Evolutionary conservation across 495 filamentous ascomycete genomes (phyloP).

Genomic region (Penicillium robsamsonii): DNA sequence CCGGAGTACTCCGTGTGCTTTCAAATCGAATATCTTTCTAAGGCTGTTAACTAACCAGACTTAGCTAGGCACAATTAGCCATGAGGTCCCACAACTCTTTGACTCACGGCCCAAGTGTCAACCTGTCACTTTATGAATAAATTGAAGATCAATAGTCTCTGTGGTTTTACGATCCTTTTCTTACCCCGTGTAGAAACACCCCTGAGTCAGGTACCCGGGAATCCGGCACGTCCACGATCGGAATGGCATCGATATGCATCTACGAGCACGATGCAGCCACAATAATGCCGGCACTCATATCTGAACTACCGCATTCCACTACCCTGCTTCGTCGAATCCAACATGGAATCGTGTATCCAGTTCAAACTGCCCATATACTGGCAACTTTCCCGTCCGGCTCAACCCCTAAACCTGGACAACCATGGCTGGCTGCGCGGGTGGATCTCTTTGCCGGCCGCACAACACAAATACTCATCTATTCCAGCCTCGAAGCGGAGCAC

Average conservation of each 20-base stretch:
- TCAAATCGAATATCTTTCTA: too few species aligned
- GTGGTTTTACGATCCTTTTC: neutral
- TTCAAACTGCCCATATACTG: conserved; percentile 43
- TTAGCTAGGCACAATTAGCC: neutral
- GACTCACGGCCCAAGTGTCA: conserved; percentile 9
- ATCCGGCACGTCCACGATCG: neutral
- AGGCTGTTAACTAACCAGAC: neutral
- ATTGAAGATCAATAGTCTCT: conserved; percentile 9
- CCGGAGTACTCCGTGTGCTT: too few species aligned
- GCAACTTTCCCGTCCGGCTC: conserved; percentile 33
- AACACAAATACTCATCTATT: conserved; percentile 61
- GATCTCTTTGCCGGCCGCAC: conserved; percentile 57
- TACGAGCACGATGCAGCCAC: conserved; percentile 39
- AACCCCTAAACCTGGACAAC: conserved; percentile 21
- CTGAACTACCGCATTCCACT: conserved; percentile 55
- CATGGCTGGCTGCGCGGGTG: conserved; percentile 54
- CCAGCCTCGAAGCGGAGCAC: conserved; percentile 47
- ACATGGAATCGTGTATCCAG: conserved; percentile 43
- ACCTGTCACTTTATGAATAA: conserved; percentile 15
- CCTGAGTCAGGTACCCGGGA: conserved; percentile 16
- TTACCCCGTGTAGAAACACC: neutral
- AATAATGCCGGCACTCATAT: conserved; percentile 44
- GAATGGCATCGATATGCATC: conserved; percentile 16
- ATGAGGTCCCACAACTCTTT: neutral
- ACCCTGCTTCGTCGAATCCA: conserved; percentile 58